Base-by-base conservation (phyloP, 2,329 filamentous ascomycete genomes). In the Aspergillus carbonarius region DNA sequence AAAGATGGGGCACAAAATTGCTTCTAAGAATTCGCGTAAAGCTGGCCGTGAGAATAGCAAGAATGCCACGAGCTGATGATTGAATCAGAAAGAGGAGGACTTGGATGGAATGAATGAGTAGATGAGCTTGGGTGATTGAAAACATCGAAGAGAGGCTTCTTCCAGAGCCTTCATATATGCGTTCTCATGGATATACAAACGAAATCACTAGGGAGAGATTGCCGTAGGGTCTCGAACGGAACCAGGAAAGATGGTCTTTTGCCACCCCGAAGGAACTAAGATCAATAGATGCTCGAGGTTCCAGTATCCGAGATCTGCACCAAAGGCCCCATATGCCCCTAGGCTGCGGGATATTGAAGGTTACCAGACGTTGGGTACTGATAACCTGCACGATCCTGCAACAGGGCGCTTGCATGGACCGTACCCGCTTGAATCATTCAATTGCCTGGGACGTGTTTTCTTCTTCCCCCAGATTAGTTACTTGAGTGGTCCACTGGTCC, bases 301-400 rank as follows among this genome's bases (percentile, higher is more conserved):
- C 40, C 42, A 55, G 51, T 47, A 25, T 12, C 34, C 27, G n/a
- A n/a, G 56, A 59, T 59, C 56, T 53, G 54, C 50, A 49, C 27
- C 27, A 34, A 34, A 42, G 35, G 37, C 10, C 48, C 48, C 50
- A 13, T 46, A 27, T 32, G 48, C 30, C 40, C 39, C 49, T 18
- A 32, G 30, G 12, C 44, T 48, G 51, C 42, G 34, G 47, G 17
- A 47, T n/a, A 40, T 37, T 27, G 44, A 32, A 32, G 23, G 42
- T 46, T 35, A 53, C 34, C 47, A 47, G 51, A 58, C 46, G 55
- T 60, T 55, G 52, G 56, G 23, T 47, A 51, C 25, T 39, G 37
- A 35, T 55, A 37, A 47, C 15, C 57, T 62, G 62, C 60, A 61
- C 51, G 51, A 63, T 58, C 57, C 57, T 51, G 57, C 34, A 42